phyloP scores from a whole-genome alignment of 2,329 filamentous ascomycete genomes.

The Septoria petroselini region DNA sequence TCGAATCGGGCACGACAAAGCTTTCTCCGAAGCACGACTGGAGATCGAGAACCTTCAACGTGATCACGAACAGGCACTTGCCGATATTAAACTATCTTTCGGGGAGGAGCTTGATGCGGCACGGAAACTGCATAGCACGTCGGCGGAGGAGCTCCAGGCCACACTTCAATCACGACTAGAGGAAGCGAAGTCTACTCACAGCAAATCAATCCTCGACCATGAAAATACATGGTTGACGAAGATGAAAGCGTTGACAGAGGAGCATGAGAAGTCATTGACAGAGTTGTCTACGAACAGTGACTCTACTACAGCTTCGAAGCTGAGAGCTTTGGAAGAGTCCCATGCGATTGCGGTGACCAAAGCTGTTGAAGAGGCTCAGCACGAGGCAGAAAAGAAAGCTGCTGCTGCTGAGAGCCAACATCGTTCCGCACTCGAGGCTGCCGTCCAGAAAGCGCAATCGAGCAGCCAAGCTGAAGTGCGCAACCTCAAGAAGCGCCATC shows the following conservation, averaged over 20 bases:
- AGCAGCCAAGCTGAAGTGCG: slow-evolving; percentile 26
- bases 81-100: slow-evolving; percentile 12
- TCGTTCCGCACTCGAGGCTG: slow-evolving; percentile 23
- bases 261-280: slow-evolving; percentile 24
- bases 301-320: slow-evolving; percentile 13
- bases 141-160: slow-evolving; percentile 15
- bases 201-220: slow-evolving; percentile 21
- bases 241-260: slow-evolving; percentile 22
- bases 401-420: slow-evolving; percentile 22
- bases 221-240: slow-evolving; percentile 26
- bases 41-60: slow-evolving; percentile 20
- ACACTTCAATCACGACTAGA: slow-evolving; percentile 16
- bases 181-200: slow-evolving; percentile 20
- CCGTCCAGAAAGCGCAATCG: slow-evolving; percentile 23
- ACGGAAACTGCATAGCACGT: slow-evolving; percentile 3
- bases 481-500: slow-evolving; percentile 29
- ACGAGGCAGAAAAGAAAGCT: slow-evolving; percentile 22
- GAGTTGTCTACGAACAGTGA: slow-evolving; percentile 21
- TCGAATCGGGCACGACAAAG: slow-evolving; percentile 15
- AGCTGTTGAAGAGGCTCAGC: slow-evolving; percentile 18
- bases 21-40: slow-evolving; percentile 14
- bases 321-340: slow-evolving; percentile 16
- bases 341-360: slow-evolving; percentile 18
- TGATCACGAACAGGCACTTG: slow-evolving; percentile 20
- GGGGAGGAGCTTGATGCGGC: slow-evolving; percentile 11